These are phyloP conservation scores for Neurospora tetrasperma DNA, from an alignment of 495 filamentous ascomycete species.

Conservation along the genomic window DNA sequence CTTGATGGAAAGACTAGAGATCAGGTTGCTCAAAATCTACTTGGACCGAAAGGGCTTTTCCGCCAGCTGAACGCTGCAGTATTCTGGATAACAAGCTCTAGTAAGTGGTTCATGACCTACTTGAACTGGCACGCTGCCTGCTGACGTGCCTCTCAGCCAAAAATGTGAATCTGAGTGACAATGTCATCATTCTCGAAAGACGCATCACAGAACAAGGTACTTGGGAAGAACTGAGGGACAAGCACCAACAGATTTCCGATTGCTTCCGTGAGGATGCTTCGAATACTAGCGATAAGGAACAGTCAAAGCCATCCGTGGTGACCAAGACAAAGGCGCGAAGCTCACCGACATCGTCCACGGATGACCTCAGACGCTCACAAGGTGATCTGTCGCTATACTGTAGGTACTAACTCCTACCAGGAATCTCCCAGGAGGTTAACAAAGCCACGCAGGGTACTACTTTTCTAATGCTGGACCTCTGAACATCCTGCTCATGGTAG, in stretches of 20 bases:
- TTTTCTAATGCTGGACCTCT: conserved; percentile 39
- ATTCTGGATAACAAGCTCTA: conserved; percentile 27
- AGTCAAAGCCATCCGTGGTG: neutral
- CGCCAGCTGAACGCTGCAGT: conserved; percentile 27
- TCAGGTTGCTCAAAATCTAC: conserved; percentile 26
- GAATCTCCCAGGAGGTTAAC: neutral
- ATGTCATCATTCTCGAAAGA: conserved; percentile 17
- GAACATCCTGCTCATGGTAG: conserved; percentile 33
- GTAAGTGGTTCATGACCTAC: conserved; percentile 7
- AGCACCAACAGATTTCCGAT: conserved; percentile 9
- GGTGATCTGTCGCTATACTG: conserved; percentile 20
- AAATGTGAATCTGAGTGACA: conserved; percentile 12
- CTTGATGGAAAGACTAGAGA: conserved; percentile 29
- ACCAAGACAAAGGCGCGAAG: neutral
- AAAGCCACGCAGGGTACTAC: conserved; percentile 39
- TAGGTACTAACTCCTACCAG: neutral
- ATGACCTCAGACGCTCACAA: neutral
- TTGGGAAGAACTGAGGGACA: conserved; percentile 13
- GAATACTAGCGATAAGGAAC: neutral
- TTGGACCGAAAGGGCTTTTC: conserved; percentile 31
- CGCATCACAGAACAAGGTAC: conserved; percentile 13
- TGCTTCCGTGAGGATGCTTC: conserved; percentile 2
- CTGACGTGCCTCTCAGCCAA: conserved; percentile 3
- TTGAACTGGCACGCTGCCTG: neutral
- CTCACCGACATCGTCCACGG: neutral